These are phyloP conservation scores for Dryas octopetala DNA, from an alignment of 306 rosid genomes.

Conservation along the genomic window DNA sequence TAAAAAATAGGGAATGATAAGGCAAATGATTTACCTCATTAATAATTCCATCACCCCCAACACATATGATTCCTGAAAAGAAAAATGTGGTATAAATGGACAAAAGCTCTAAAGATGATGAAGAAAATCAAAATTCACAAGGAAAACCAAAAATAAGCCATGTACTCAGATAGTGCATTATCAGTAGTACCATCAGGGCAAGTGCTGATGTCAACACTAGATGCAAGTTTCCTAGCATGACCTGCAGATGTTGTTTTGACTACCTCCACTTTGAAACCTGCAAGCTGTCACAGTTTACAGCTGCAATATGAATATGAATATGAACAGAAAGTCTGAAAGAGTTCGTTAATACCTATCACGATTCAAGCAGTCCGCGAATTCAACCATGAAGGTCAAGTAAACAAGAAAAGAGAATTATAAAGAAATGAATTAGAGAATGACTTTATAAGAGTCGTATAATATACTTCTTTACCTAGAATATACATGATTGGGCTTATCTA, in stretches of 20 bases:
- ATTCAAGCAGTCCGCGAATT: neutral
- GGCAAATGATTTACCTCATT: constrained; percentile 74
- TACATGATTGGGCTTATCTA: neutral
- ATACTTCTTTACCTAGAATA: neutral
- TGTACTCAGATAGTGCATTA: constrained; percentile 17
- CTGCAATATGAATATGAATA: constrained; percentile 27
- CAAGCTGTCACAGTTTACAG: constrained; percentile 76
- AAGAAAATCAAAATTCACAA: constrained; percentile 19
- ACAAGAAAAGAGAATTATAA: neutral
- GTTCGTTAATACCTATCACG: constrained; percentile 12
- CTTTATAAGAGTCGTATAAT: neutral
- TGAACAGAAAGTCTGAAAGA: constrained; percentile 15
- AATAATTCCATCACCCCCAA: constrained; percentile 98
- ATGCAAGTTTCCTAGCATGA: constrained; percentile 89
- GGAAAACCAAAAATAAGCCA: constrained; percentile 28
- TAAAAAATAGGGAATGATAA: constrained; percentile 15
- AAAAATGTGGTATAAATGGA: constrained; percentile 26
- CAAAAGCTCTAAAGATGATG: constrained; percentile 18
- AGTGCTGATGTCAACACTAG: constrained; percentile 78
- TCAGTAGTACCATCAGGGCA: constrained; percentile 89
- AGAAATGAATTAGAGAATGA: neutral
- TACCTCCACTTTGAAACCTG: constrained; percentile 96
- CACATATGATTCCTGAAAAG: constrained; percentile 87
- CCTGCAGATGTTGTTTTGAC: constrained; percentile 92
- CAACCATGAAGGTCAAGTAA: constrained; percentile 13